These are phyloP conservation scores for Russula foetens DNA, from an alignment of 768 basidiomycete genomes.

Conservation along the genomic window DNA sequence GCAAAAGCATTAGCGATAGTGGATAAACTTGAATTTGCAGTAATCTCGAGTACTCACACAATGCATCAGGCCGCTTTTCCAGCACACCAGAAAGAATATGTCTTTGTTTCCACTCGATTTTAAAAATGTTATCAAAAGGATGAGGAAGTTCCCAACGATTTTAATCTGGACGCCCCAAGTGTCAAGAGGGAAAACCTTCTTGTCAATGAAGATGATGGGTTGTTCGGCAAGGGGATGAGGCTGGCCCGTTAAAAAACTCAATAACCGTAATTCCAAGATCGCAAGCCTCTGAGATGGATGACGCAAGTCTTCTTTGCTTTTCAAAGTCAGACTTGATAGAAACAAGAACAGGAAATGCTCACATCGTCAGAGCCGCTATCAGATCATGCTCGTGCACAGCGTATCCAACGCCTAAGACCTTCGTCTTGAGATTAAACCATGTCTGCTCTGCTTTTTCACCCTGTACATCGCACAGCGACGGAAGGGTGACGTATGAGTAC, in stretches of 20 bases:
- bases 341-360: neutral
- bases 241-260: conserved; percentile 15
- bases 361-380: conserved; percentile 14
- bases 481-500: conserved; percentile 11
- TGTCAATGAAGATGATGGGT: conserved; percentile 10
- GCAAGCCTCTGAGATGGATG: neutral
- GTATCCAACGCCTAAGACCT: conserved; percentile 15
- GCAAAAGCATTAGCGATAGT: neutral
- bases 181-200: neutral
- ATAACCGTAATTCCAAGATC: conserved; percentile 11
- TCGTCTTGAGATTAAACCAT: neutral
- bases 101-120: conserved; percentile 4
- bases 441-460: neutral
- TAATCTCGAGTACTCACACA: conserved; percentile 17
- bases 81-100: conserved; percentile 22
- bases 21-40: no score
- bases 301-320: neutral
- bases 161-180: conserved; percentile 12
- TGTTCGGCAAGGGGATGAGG: conserved; percentile 11
- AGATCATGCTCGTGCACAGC: conserved; percentile 18
- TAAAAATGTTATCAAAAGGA: conserved; percentile 10
- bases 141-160: conserved; percentile 17
- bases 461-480: neutral
- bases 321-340: neutral
- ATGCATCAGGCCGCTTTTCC: conserved; percentile 23